These are phyloP conservation scores for Cystobasidium sp. DNA, from an alignment of 1,284 basidiomycete species.

Conservation along the genomic window DNA sequence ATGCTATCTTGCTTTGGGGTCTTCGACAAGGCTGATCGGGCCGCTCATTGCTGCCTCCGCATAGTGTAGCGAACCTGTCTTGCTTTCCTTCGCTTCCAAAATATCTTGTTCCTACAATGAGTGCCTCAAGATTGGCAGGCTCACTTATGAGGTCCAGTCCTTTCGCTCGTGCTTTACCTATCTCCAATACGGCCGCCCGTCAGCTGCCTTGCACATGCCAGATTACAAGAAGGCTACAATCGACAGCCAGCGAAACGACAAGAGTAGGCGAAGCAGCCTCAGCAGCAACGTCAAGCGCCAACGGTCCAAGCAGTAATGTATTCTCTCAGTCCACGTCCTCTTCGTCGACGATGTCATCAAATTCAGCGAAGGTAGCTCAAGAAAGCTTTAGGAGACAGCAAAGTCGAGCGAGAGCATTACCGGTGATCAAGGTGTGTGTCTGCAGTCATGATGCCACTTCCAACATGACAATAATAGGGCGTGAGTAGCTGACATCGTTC, in stretches of 20 bases:
- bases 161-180: background rate
- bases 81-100: too few species aligned
- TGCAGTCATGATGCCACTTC: background rate
- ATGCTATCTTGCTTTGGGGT: background rate
- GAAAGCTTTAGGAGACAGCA: conserved; percentile 27
- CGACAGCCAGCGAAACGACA: conserved; percentile 6
- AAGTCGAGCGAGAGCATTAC: conserved; percentile 24
- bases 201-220: conserved; percentile 16
- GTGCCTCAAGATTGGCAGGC: background rate
- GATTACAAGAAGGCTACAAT: background rate
- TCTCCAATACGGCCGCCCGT: background rate
- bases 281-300: background rate
- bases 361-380: conserved; percentile 24
- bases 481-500: background rate
- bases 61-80: too few species aligned
- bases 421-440: conserved; percentile 43
- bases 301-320: background rate
- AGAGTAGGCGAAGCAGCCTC: conserved; percentile 2
- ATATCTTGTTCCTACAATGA: background rate
- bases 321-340: background rate
- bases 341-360: conserved; percentile 9
- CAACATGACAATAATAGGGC: background rate
- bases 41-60: background rate
- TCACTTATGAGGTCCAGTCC: background rate
- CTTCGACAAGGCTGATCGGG: background rate